Evolutionary conservation across 495 filamentous ascomycete genomes (phyloP), one percentile per base, ranked within the genome.

Genomic region (Penicillium goetzii): DNA sequence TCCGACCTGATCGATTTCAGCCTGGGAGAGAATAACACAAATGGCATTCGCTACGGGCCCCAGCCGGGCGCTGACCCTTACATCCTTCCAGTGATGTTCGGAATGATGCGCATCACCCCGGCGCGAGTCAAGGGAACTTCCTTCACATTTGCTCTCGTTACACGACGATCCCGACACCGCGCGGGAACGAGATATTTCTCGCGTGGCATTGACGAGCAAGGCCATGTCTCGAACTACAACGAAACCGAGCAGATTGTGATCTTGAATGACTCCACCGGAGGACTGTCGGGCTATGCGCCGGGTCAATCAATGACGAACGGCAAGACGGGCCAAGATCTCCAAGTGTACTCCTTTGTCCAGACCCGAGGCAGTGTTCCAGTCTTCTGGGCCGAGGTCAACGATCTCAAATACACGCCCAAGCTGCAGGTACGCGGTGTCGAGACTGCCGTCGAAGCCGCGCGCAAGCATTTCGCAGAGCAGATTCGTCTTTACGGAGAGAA

Each of bases 191-290:
- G 95, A 73, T 97, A 97, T 80, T 92, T 98, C 72, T 93, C 96
- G 0, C 88, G 95, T 56, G 95, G 95, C 34, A 84, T 97, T 23
- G 94, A 99, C 70, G 92, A 97, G 60, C 77, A 92, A 63, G 95
- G 95, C n/a, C 85, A 97, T 72, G 96, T 92, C 6, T 90, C 92
- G 21, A 99, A 99, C 71, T 99, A 92, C 83, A 99, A 99, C 70
- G 95, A 99, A 79, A 98, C 96, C 0, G 95, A 99, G 71, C 96
- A 98, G 72, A 81, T 91, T 53, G 80, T 96, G 45, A 85, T 99
- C 36, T 74, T 99, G 64, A 97, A 97, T 68, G 95, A 96, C 73
- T 78, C 80, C 34, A 81, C 83, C 5, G 84, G 86, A 15, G 90
- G 90, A 1, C 72, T 94, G 9, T 90, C 90, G 15, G 93, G 92